phyloP scores from a whole-genome alignment of 2,329 filamentous ascomycete genomes.

The Aspergillus viridinutans region DNA sequence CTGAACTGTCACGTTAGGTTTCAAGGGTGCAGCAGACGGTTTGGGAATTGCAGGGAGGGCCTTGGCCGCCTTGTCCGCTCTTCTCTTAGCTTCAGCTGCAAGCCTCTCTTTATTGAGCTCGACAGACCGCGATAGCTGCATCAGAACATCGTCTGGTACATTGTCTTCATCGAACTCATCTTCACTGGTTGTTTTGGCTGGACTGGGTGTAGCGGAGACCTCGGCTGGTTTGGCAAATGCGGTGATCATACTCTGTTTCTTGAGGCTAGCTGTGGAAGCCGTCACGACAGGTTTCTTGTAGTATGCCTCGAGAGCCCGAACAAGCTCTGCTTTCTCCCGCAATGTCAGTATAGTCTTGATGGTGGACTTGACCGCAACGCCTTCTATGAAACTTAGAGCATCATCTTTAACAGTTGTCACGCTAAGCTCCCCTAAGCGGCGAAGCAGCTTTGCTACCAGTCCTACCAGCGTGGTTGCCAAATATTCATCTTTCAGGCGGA shows the following conservation, averaged over 20 bases:
- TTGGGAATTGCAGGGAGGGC: conserved; percentile 23
- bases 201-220: conserved; percentile 31
- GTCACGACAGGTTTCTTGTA: conserved; percentile 43
- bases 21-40: conserved; percentile 23
- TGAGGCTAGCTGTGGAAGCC: conserved; percentile 37
- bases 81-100: conserved; percentile 27
- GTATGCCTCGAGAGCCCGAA: conserved; percentile 55
- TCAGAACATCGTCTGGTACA: conserved; percentile 38
- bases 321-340: conserved; percentile 79
- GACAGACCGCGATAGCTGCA: conserved; percentile 40
- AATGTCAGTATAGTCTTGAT: conserved; percentile 75
- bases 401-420: conserved; percentile 64
- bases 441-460: conserved; percentile 78
- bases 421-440: conserved; percentile 70
- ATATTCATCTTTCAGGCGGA: conserved; percentile 83
- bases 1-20: conserved; percentile 37
- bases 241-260: conserved; percentile 43
- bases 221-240: conserved; percentile 36
- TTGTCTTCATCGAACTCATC: conserved; percentile 41
- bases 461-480: conserved; percentile 77
- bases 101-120: conserved; percentile 40
- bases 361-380: conserved; percentile 50
- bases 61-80: conserved; percentile 21
- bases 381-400: conserved; percentile 58
- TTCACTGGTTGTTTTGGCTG: conserved; percentile 24